These are phyloP conservation scores for Kappamyces sp. DNA, from an alignment of 192 early-diverging fungal species.

Conservation along the genomic window DNA sequence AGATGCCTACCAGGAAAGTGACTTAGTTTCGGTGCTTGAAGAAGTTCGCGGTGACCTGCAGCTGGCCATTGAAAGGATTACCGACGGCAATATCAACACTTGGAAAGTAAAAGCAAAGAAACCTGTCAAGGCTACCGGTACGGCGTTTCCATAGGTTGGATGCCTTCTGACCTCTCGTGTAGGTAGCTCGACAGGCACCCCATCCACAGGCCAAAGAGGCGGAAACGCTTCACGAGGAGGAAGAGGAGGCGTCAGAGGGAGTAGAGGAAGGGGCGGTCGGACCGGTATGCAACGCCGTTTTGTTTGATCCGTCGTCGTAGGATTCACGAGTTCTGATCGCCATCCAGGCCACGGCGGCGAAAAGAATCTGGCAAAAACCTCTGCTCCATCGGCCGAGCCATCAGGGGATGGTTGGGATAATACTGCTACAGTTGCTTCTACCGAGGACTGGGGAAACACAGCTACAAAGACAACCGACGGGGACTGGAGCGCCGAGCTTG, in stretches of 20 bases:
- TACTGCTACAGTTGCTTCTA: slow-evolving; percentile 2
- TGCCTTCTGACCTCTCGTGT: slow-evolving; percentile 70
- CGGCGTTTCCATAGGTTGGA: slow-evolving; percentile 4
- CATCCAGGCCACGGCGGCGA: slow-evolving; percentile 9
- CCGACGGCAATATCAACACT: slow-evolving; percentile 52
- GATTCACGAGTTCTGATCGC: not conserved
- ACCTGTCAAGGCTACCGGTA: not conserved
- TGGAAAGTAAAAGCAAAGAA: not conserved
- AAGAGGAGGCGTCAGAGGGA: slow-evolving; percentile 10
- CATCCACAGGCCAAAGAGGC: slow-evolving; percentile 45
- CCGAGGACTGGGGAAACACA: slow-evolving; percentile 12
- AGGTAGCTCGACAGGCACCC: slow-evolving; percentile 78
- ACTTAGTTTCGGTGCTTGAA: slow-evolving; percentile 76
- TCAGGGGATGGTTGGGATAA: not conserved
- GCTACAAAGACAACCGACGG: not conserved
- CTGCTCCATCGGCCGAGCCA: not conserved
- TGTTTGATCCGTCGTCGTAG: not conserved
- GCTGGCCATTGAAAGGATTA: slow-evolving; percentile 69
- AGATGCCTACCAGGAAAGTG: slow-evolving; percentile 76
- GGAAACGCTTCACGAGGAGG: slow-evolving; percentile 10
- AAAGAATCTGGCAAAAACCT: not conserved
- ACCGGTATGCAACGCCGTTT: not conserved
- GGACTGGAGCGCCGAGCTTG: slow-evolving; percentile 13
- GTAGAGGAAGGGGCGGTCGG: slow-evolving; percentile 11
- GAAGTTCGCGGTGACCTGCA: slow-evolving; percentile 85